Evolutionary conservation across 305 asterid species (phyloP).

Genomic region (Striga hermonthica): DNA sequence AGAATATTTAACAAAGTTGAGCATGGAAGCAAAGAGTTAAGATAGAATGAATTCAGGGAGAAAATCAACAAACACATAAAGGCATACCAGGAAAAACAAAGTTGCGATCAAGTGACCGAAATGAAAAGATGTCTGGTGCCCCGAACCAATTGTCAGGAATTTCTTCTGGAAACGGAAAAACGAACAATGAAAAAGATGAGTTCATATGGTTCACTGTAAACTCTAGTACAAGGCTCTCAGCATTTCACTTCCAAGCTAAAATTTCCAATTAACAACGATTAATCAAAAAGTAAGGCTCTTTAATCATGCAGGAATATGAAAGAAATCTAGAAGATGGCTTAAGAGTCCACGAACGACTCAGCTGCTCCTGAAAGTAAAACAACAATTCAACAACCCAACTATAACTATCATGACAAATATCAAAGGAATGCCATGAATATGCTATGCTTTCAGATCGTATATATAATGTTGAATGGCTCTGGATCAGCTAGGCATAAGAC

Average conservation of each 20-base stretch:
- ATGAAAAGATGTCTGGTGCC: conserved; percentile 66
- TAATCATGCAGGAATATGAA: too few relatives aligned
- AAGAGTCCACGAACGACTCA: conserved; percentile 1
- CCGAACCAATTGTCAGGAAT: conserved; percentile 85
- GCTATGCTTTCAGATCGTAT: conserved; percentile 6
- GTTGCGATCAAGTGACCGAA: conserved; percentile 72
- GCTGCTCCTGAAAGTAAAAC: conserved; percentile 18
- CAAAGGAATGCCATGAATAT: conserved; percentile 4
- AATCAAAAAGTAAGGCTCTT: too few relatives aligned
- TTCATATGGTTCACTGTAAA: conserved; percentile 20
- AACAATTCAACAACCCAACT: neutral
- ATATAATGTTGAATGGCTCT: neutral
- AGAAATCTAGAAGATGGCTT: neutral
- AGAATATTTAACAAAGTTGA: conserved; percentile 12
- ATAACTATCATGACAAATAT: neutral
- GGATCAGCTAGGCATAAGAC: neutral
- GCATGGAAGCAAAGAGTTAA: conserved; percentile 6
- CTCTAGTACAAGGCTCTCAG: conserved; percentile 22
- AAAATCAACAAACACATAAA: neutral
- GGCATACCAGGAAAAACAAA: conserved; percentile 84
- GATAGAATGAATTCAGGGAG: neutral
- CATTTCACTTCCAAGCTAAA: neutral
- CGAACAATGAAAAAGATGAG: conserved; percentile 22
- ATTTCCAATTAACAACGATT: neutral
- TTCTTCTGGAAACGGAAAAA: conserved; percentile 48